Conservation (phyloP, 345 rosid species). For the Mangifera indica region DNA sequence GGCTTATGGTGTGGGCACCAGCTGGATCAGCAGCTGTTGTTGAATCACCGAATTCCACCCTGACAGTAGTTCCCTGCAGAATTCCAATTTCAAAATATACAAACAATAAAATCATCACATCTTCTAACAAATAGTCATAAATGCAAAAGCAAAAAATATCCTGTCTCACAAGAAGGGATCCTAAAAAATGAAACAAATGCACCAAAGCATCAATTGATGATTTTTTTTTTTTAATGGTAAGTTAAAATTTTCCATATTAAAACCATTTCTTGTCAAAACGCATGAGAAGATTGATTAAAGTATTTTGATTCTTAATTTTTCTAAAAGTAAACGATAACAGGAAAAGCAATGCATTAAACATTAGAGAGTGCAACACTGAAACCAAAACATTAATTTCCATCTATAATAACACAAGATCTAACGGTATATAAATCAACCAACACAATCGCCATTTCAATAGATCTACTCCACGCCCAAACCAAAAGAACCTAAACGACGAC, state of each 20-base stretch:
- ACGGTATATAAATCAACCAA: neutral
- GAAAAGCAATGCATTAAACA: neutral
- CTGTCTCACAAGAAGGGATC: neutral
- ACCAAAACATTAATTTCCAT: neutral
- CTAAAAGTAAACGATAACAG: neutral
- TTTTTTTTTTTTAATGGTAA: no score
- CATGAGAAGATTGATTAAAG: neutral
- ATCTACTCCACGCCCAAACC: conserved; percentile 3
- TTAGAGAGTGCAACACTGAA: neutral
- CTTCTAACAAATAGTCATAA: neutral
- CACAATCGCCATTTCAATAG: neutral
- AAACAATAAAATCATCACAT: neutral
- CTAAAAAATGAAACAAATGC: neutral
- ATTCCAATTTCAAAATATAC: neutral
- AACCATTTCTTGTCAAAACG: neutral
- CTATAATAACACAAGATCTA: conserved; percentile 15
- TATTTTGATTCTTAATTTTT: neutral
- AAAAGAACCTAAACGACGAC: neutral
- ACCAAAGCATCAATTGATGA: neutral
- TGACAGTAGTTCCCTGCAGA: conserved; percentile 87
- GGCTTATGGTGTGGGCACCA: conserved; percentile 59
- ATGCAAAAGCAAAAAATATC: neutral
- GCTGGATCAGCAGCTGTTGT: conserved; percentile 64
- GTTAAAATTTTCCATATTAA: neutral
- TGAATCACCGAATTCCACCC: conserved; percentile 90